phyloP scores from a whole-genome alignment of 257 asterid genomes.

The Scutellaria minor region DNA sequence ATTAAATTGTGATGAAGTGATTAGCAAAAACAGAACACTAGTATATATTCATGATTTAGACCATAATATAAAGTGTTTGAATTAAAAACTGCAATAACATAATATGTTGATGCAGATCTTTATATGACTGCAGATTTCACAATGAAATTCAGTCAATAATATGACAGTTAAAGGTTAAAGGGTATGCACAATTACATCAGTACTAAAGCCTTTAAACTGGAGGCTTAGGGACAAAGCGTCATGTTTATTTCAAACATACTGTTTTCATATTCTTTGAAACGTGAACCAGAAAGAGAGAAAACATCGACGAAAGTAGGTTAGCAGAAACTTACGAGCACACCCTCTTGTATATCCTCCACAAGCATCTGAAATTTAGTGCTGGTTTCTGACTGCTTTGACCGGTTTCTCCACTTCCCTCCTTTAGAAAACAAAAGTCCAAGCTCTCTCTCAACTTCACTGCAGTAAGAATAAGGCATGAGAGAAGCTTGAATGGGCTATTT shows the following conservation, averaged over 20 bases:
- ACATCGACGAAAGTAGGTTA: constrained; percentile 18
- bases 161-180: no score
- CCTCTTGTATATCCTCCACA: constrained; percentile 90
- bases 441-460: constrained; percentile 94
- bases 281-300: constrained; percentile 4
- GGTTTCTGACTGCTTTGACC: constrained; percentile 60
- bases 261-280: neutral
- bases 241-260: no score
- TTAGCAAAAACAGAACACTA: neutral
- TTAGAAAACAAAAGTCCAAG: constrained; percentile 81
- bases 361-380: constrained; percentile 82
- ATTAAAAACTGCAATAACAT: neutral
- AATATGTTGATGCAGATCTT: neutral
- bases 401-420: constrained; percentile 63
- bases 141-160: neutral
- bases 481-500: neutral
- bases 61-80: neutral
- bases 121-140: neutral
- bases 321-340: constrained; percentile 75
- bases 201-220: no score
- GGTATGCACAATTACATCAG: no score
- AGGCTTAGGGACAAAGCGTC: no score
- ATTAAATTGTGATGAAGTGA: neutral
- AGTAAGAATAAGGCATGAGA: constrained; percentile 36
- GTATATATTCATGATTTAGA: neutral